Evolutionary conservation across 164 flowering plant species (phyloP).

Genomic region (Kalanchoe fedtschenkoi): DNA sequence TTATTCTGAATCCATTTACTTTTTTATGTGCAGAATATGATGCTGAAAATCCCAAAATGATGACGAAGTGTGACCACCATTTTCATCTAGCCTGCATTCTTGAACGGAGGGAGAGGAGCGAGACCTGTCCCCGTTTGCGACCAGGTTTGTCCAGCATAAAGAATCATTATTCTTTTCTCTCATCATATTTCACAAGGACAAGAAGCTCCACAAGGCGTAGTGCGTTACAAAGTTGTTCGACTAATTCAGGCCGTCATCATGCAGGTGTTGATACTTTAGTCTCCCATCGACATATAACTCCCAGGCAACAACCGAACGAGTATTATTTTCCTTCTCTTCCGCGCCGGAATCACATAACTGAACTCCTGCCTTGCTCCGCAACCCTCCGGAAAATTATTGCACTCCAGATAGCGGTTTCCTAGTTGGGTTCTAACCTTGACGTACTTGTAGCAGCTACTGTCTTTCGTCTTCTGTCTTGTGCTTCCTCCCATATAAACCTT

Average conservation of each 20-base stretch:
- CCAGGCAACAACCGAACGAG: background rate
- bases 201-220: background rate
- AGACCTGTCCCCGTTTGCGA: conserved; percentile 28
- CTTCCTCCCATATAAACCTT: background rate
- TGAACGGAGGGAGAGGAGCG: conserved; percentile 66
- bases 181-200: background rate
- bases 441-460: background rate
- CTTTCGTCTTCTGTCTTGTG: background rate
- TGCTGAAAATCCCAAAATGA: conserved; percentile 28
- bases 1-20: background rate
- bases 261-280: conserved; percentile 25
- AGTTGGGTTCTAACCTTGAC: background rate
- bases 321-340: background rate
- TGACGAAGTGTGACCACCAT: conserved; percentile 50
- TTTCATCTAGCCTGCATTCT: conserved; percentile 61
- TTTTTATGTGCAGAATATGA: conserved; percentile 28
- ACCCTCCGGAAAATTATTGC: background rate
- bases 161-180: background rate
- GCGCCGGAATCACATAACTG: background rate
- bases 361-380: background rate
- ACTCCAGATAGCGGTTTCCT: background rate
- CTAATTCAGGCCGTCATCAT: background rate
- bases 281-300: conserved; percentile 14
- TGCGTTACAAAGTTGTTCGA: background rate
- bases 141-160: conserved; percentile 20